Conservation (phyloP, 257 asterid genomes). For the Capsicum rhomboideum region DNA sequence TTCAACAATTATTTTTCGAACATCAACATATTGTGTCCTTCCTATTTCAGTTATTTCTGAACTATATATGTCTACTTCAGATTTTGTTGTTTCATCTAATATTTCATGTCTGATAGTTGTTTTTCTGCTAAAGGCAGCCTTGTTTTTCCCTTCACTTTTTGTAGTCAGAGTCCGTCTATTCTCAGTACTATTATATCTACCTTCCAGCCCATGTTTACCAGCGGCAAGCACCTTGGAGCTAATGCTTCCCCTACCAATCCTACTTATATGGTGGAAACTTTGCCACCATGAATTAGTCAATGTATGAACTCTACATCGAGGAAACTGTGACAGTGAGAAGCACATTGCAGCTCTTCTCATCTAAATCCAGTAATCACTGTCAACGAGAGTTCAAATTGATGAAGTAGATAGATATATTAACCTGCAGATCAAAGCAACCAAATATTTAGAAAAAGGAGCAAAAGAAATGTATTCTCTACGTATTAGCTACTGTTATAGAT, state of each 20-base stretch:
- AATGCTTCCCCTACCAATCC: slow-evolving; percentile 22
- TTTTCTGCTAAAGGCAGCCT: slow-evolving; percentile 25
- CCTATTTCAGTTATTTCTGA: slow-evolving; percentile 21
- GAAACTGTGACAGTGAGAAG: slow-evolving; percentile 60
- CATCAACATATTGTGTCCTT: slow-evolving; percentile 27
- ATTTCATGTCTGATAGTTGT: slow-evolving; percentile 11
- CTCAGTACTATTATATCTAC: slow-evolving; percentile 51
- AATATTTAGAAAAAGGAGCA: neutral
- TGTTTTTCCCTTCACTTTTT: slow-evolving; percentile 28
- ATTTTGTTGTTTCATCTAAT: slow-evolving; percentile 10
- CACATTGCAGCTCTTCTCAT: slow-evolving; percentile 72
- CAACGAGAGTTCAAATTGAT: neutral
- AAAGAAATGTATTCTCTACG: neutral
- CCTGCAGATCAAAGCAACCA: slow-evolving; percentile 33
- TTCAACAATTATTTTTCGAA: slow-evolving; percentile 22
- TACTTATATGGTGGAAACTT: slow-evolving; percentile 28
- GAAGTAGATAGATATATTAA: slow-evolving; percentile 7
- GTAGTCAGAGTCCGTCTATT: slow-evolving; percentile 41
- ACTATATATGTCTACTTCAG: slow-evolving; percentile 4
- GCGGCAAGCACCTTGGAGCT: slow-evolving; percentile 44
- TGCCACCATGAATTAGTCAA: slow-evolving; percentile 62
- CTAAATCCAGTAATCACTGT: slow-evolving; percentile 21
- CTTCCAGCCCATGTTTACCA: slow-evolving; percentile 42
- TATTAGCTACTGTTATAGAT: neutral
- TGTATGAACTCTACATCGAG: slow-evolving; percentile 49